A percentile compares a stretch with the other conserved stretches of the same genome.
These are phyloP conservation scores for Apophysomyces ossiformis DNA, from an alignment of 371 early-diverging fungal species.

Conservation along the genomic window DNA sequence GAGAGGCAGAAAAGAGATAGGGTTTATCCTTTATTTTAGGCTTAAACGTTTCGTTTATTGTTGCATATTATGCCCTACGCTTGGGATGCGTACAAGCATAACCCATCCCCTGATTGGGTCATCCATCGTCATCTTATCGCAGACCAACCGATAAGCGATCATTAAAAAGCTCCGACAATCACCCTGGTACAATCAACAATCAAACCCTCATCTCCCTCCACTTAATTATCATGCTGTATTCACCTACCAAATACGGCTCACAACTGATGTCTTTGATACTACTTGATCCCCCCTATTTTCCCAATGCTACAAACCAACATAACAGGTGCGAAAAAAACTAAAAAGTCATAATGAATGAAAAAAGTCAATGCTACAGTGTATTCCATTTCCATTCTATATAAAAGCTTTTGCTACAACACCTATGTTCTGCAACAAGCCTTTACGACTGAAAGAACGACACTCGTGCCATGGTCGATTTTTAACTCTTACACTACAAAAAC, in stretches of 20 bases:
- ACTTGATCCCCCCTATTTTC: not conserved
- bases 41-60: not conserved
- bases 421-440: too few relatives aligned
- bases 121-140: slow-evolving; percentile 3
- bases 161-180: not conserved
- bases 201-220: not conserved
- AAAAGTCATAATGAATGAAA: too few relatives aligned
- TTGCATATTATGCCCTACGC: not conserved
- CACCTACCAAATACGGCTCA: too few relatives aligned
- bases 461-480: too few relatives aligned
- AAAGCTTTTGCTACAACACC: too few relatives aligned
- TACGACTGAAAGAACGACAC: too few relatives aligned
- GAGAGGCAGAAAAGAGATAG: not conserved
- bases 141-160: not conserved
- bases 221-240: not conserved
- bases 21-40: not conserved
- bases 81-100: not conserved
- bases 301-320: not conserved
- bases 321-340: too few relatives aligned
- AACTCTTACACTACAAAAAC: too few relatives aligned
- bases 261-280: not conserved
- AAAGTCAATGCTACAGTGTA: not conserved
- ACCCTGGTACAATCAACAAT: slow-evolving; percentile 7
- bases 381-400: too few relatives aligned
- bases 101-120: not conserved